Base-by-base conservation (phyloP, 768 basidiomycete genomes). In the Boletus subparvulus region DNA sequence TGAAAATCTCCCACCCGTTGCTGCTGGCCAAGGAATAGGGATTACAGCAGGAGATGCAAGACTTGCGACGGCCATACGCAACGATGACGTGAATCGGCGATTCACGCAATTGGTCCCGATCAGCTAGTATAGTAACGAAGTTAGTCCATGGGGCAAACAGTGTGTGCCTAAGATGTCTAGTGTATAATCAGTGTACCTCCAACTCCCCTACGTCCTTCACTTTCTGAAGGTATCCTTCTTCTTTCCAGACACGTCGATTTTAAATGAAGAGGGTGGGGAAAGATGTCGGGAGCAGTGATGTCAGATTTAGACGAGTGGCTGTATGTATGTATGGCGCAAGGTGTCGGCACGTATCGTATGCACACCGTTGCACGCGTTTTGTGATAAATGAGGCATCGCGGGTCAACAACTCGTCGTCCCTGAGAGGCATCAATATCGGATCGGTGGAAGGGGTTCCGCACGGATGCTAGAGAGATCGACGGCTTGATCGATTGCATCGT, bases 361-460 rank as follows among this genome's bases (percentile, higher is more conserved):
- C 32, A 56, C 35, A 24, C 42, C 10, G 19, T 51, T 43, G 53
- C 41, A 47, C 37, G 36, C 33, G 43, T 47, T 49, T 50, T 40
- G 21, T 50, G 46, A 60, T 42, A 30, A 21, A 40, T 19, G 43
- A 33, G 44, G 45, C 49, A 36, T 47, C 21, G 4, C n/a, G 16
- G 26, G 24, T 30, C 24, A 44, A 52, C 33, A 28, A 16, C 56
- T 39, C 36, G 44, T 47, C 47, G 35, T 47, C 44, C 36, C 41
- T 21, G 16, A 17, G 41, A 32, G 44, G 10, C 17, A 47, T 64
- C 76, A 90, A 72, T 92, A 92, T 62, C 86, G 87, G 56, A 92
- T 92, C 21, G 89, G 80, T 44, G 84, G 85, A 52, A 98, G 79
- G 8, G 95, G 94, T 64, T 95, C 94, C 32, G 96, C 96, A 44